Evolutionary conservation across 2,329 filamentous ascomycete genomes (phyloP), one percentile per base, ranked within the genome.

Genomic region (Periconia sp.): DNA sequence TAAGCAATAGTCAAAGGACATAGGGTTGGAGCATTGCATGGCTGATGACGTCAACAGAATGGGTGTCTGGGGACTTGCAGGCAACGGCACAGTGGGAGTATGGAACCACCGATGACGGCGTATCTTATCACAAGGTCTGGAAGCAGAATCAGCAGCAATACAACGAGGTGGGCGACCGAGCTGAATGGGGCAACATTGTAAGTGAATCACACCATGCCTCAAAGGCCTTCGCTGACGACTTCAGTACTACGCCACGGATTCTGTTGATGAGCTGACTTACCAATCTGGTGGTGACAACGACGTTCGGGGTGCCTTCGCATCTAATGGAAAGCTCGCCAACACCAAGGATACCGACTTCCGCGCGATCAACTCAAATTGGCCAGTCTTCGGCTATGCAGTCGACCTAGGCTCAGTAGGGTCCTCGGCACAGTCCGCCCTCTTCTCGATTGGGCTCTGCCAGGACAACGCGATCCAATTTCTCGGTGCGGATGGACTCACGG

Each of bases 21-120:
- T 10, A 37, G 28, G 24, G 0, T 30, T 56, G 15, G 22, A 36
- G 26, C 17, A 17, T 21, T 21, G 22, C 7, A 37, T 31, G 17
- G 33, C 50, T 64, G 21, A 63, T 11, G 16, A 15, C 23, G 21
- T 13, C 39, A 29, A 26, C 43, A 89, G 87, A 92, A 76, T 90
- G 85, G 83, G 79, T 82, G 3, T 85, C 85, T 11, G 85, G 86
- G 16, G 80, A 90, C 57, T 68, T 72, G 5, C 68, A 54, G 18
- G 71, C 79, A 4, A 61, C 78, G 25, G 79, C 85, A 28, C 67
- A 84, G 54, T 91, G 87, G 87, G 78, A 83, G 33, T 80, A 80
- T 47, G 77, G 64, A 10, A 63, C 53, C 5, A 55, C 56, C 21
- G n/a, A n/a, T n/a, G 56, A 59, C 35, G 51, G 52, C 28, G 39